phyloP scores from a whole-genome alignment of 2,329 filamentous ascomycete genomes.

The Cladosporium sphaerospermum region DNA sequence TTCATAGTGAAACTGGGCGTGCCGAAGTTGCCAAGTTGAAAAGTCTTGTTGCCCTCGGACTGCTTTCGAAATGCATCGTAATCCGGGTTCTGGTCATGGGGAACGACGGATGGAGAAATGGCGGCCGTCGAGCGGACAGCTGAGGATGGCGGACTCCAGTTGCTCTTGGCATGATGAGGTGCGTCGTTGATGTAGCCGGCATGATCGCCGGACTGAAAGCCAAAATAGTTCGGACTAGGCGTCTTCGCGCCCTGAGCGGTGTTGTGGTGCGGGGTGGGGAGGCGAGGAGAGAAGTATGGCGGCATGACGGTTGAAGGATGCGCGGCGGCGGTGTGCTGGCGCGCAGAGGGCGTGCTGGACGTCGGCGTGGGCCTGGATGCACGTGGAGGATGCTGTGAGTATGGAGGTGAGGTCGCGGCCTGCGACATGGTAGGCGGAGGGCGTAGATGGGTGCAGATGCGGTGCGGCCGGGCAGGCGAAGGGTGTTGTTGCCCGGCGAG shows the following conservation, averaged over 20 bases:
- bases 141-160: conserved; percentile 68
- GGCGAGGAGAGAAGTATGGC: conserved; percentile 25
- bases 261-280: conserved; percentile 16
- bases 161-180: conserved; percentile 54
- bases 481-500: no score
- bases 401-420: conserved; percentile 22
- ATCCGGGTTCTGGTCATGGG: conserved; percentile 71
- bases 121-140: conserved; percentile 65
- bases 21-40: conserved; percentile 36
- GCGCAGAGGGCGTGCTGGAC: conserved; percentile 1
- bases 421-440: conserved; percentile 16
- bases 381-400: conserved; percentile 6
- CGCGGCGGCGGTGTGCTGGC: not conserved
- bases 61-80: conserved; percentile 73
- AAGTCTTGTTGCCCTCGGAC: conserved; percentile 55
- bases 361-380: not conserved
- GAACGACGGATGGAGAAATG: conserved; percentile 61
- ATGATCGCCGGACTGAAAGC: conserved; percentile 60
- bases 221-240: conserved; percentile 80
- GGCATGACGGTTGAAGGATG: conserved; percentile 16
- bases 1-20: conserved; percentile 33
- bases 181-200: conserved; percentile 45
- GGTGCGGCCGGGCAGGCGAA: no score
- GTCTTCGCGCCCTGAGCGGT: conserved; percentile 21
- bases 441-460: no score